phyloP scores from a whole-genome alignment of 139 green algal genomes.

The Chlorella vulgaris region DNA sequence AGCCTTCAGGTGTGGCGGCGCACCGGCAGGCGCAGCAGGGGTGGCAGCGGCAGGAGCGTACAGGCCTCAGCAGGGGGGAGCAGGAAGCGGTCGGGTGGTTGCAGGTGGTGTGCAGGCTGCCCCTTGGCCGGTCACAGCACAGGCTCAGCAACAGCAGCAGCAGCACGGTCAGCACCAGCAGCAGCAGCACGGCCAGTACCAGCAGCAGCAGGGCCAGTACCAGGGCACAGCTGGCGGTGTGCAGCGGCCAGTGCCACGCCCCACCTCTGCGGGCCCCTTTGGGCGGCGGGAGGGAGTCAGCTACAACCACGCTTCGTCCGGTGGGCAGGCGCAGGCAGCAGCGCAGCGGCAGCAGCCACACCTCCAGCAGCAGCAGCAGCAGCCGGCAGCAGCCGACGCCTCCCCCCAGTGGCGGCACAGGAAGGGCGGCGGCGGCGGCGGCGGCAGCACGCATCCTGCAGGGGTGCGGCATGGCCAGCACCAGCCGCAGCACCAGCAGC shows the following conservation, averaged over 20 bases:
- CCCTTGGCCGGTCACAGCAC: neutral
- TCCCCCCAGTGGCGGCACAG: conserved; percentile 22
- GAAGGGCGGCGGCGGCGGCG: conserved; percentile 1
- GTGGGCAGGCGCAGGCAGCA: neutral
- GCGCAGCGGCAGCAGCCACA: neutral
- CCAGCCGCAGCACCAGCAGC: neutral
- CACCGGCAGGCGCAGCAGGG: neutral
- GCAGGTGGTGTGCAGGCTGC: neutral
- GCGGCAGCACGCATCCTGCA: neutral
- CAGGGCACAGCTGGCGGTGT: conserved; percentile 5
- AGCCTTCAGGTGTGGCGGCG: neutral
- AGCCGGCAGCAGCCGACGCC: neutral
- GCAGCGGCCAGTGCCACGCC: neutral
- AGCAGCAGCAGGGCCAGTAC: conserved; percentile 4
- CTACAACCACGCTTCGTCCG: neutral
- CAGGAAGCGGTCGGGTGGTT: neutral
- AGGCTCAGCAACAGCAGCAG: neutral
- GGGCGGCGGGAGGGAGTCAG: neutral
- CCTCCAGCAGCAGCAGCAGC: neutral
- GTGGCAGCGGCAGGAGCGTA: neutral
- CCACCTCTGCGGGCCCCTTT: conserved; percentile 12
- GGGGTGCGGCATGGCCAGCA: neutral
- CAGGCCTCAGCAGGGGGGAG: neutral
- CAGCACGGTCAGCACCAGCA: too few species aligned
- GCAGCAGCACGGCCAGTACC: too few species aligned